Base-by-base conservation (phyloP, 1,284 basidiomycete genomes). In the Cronartium ribicola region DNA sequence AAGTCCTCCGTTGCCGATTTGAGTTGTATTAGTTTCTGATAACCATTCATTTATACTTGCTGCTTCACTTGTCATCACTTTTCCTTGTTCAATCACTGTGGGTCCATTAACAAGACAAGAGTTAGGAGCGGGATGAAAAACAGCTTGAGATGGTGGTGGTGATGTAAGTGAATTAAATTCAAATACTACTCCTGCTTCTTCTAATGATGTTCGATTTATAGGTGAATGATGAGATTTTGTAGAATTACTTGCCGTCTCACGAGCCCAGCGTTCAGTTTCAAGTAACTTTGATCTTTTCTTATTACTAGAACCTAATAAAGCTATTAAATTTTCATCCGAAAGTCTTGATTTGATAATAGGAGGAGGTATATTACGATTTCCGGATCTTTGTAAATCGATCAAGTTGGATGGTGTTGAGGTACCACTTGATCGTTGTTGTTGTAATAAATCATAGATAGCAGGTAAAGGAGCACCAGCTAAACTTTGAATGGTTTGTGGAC, bases 41-140 rank as follows among this genome's bases (percentile, higher is more conserved):
- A 63, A 39, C 60, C 69, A 63, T 14, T 71, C 69, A 61, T 71
- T 71, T 14, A 71, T 40, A 51, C 20, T 65, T n/a, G 69, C 69
- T 36, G 55, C 60, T n/a, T 71, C 69, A 20, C 69, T 70, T 11
- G 51, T 62, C 37, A 67, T 59, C 11, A 51, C 44, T 7, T n/a
- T 37, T n/a, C 61, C 66, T 2, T 10, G 29, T 4, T 17, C 17
- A 4, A 61, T 60, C 11, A 62, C 36, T 13, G 41, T 62, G 44
- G 39, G 20, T 29, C 51, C 51, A 20, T 36, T 17, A 2, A 48
- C 22, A 4, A 48, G 13, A 22, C 20, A 40, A 61, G 51, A 71
- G 46, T 39, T 13, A 17, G 69, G 69, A 5, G 40, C 61, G 6
- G 69, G 69, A 39, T 71, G 69, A n/a, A 71, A 11, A 10, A 61